A percentile compares a stretch with the other conserved stretches of the same genome.
phyloP scores from a whole-genome alignment of 2,329 filamentous ascomycete genomes.

The Seiridium cupressi region DNA sequence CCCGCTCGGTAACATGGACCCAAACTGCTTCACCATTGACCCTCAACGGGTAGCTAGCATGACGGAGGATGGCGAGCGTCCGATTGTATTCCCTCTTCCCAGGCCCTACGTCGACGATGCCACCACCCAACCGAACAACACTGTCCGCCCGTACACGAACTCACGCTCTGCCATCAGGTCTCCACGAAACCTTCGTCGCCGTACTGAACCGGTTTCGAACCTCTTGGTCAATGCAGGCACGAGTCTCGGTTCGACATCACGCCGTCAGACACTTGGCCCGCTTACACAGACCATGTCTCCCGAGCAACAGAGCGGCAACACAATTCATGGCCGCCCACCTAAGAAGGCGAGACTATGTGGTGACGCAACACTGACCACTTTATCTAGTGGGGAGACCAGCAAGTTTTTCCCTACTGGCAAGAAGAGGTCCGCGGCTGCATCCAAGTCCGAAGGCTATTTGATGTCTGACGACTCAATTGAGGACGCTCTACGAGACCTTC shows the following conservation, averaged over 20 bases:
- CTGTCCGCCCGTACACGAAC: conserved; percentile 27
- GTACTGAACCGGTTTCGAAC: conserved; percentile 50
- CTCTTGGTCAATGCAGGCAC: conserved; percentile 32
- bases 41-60: conserved; percentile 44
- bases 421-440: conserved; percentile 22
- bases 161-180: conserved; percentile 28
- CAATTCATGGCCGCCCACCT: conserved; percentile 36
- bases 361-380: conserved; percentile 30
- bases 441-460: conserved; percentile 40
- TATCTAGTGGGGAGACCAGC: conserved; percentile 42
- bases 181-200: conserved; percentile 44
- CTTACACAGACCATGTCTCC: conserved; percentile 8
- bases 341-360: conserved; percentile 58
- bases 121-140: conserved; percentile 12
- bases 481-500: conserved; percentile 49
- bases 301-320: conserved; percentile 9
- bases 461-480: conserved; percentile 59
- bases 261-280: conserved; percentile 20
- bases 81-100: conserved; percentile 58
- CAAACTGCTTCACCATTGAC: conserved; percentile 58
- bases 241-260: conserved; percentile 22
- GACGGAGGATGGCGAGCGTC: conserved; percentile 47
- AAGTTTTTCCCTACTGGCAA: conserved; percentile 47
- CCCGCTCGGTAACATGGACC: conserved; percentile 61
- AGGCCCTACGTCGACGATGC: conserved; percentile 51